These are phyloP conservation scores for Plantago coronopus DNA, from an alignment of 305 asterid species.

Conservation along the genomic window DNA sequence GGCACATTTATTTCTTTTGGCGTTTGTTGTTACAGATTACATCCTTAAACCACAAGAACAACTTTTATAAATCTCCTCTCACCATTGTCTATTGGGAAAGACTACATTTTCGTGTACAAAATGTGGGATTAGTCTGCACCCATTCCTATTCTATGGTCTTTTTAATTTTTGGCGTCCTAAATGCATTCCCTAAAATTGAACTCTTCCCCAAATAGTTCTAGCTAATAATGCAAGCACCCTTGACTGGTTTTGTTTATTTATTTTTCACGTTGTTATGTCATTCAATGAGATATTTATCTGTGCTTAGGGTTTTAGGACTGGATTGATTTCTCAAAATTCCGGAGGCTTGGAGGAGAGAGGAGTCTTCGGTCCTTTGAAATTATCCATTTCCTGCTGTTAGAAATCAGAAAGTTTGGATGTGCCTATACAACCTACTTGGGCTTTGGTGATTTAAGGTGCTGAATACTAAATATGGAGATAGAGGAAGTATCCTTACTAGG, in stretches of 20 bases:
- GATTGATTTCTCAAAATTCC: constrained; percentile 29
- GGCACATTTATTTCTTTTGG: not conserved
- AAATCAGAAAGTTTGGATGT: constrained; percentile 29
- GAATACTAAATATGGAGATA: constrained; percentile 32
- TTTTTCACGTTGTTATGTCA: constrained; percentile 14
- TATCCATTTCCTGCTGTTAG: constrained; percentile 6
- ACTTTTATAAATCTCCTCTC: not conserved
- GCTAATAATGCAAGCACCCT: too few species aligned
- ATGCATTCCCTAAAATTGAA: too few species aligned
- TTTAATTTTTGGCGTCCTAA: too few species aligned
- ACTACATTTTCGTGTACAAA: too few species aligned
- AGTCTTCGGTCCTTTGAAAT: constrained; percentile 20
- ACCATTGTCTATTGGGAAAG: too few species aligned
- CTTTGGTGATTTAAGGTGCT: constrained; percentile 12
- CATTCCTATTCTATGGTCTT: too few species aligned
- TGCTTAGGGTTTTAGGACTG: constrained; percentile 35
- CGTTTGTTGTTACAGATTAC: not conserved
- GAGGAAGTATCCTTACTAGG: constrained; percentile 27
- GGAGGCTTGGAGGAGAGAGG: constrained; percentile 36
- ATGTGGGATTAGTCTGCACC: too few species aligned
- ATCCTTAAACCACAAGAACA: not conserved
- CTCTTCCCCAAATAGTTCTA: too few species aligned
- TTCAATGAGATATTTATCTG: constrained; percentile 27
- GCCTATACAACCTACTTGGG: constrained; percentile 1
- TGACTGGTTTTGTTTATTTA: not conserved